phyloP scores from a whole-genome alignment of 2,329 filamentous ascomycete genomes.

The Helotiales sp. region DNA sequence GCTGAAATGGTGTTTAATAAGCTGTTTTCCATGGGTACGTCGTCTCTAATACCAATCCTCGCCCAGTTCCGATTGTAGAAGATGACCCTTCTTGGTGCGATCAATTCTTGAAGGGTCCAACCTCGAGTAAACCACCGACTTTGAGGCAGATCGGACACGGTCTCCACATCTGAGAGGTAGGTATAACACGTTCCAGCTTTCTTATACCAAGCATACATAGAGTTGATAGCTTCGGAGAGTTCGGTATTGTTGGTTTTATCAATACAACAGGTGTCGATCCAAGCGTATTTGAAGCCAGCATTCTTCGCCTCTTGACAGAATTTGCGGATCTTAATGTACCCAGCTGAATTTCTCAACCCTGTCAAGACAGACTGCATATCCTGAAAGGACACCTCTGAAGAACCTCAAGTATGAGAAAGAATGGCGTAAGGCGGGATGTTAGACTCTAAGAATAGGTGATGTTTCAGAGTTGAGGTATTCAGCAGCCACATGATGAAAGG shows the following conservation, averaged over 20 bases:
- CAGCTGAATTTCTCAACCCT: not conserved
- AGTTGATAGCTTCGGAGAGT: not conserved
- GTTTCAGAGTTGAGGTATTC: not conserved
- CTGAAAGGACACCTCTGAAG: not conserved
- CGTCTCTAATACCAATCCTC: not conserved
- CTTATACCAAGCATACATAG: not conserved
- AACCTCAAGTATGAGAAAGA: conserved; percentile 2
- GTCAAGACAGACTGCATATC: not conserved
- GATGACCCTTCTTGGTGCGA: not conserved
- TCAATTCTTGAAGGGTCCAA: not conserved
- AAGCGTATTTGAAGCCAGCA: not conserved
- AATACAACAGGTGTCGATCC: conserved; percentile 4
- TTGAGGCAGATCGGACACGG: not conserved
- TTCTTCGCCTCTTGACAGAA: not conserved
- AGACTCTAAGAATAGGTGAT: not conserved
- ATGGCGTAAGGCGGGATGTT: conserved; percentile 6
- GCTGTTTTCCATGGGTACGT: not conserved
- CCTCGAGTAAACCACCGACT: not conserved
- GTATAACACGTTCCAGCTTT: not conserved
- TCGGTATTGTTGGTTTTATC: not conserved
- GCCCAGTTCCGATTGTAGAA: not conserved
- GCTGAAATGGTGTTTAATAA: not conserved
- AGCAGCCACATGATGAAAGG: conserved; percentile 1
- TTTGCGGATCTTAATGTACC: not conserved
- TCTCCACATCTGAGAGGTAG: not conserved